Percentiles rank a stretch among this genome's conserved stretches.
These are phyloP conservation scores for Colletotrichum ledebouriae DNA, from an alignment of 2,329 filamentous ascomycete species.

Conservation along the genomic window DNA sequence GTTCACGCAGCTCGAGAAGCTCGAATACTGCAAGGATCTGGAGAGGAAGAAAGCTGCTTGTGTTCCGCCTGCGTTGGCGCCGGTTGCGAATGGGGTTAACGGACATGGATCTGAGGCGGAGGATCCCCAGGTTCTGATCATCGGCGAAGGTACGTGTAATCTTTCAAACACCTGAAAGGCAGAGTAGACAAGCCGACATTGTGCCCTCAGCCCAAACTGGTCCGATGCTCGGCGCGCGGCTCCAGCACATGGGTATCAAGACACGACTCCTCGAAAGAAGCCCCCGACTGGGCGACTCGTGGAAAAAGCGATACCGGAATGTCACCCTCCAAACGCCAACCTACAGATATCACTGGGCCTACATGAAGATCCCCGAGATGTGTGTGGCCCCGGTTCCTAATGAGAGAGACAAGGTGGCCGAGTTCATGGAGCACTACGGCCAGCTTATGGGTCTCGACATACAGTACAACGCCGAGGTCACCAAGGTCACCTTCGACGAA, in stretches of 20 bases:
- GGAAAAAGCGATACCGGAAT: constrained; percentile 61
- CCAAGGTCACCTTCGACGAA: constrained; percentile 55
- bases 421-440: constrained; percentile 63
- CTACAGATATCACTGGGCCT: constrained; percentile 46
- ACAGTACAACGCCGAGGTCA: constrained; percentile 56
- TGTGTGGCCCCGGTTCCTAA: constrained; percentile 52
- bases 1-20: constrained; percentile 46
- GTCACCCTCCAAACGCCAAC: constrained; percentile 45
- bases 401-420: constrained; percentile 62
- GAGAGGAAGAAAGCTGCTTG: constrained; percentile 2
- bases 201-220: constrained; percentile 55
- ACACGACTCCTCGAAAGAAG: constrained; percentile 60
- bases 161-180: neutral
- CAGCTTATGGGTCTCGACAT: constrained; percentile 64
- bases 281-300: constrained; percentile 61
- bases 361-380: constrained; percentile 45
- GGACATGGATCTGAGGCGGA: constrained; percentile 44
- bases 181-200: neutral
- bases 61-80: neutral
- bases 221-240: constrained; percentile 53
- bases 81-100: constrained; percentile 43
- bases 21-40: constrained; percentile 43
- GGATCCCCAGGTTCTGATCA: constrained; percentile 53
- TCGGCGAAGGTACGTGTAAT: constrained; percentile 52
- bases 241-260: constrained; percentile 47